Evolutionary conservation across 768 basidiomycete genomes (phyloP).

Genomic region (Xerocomellus chrysenteron): DNA sequence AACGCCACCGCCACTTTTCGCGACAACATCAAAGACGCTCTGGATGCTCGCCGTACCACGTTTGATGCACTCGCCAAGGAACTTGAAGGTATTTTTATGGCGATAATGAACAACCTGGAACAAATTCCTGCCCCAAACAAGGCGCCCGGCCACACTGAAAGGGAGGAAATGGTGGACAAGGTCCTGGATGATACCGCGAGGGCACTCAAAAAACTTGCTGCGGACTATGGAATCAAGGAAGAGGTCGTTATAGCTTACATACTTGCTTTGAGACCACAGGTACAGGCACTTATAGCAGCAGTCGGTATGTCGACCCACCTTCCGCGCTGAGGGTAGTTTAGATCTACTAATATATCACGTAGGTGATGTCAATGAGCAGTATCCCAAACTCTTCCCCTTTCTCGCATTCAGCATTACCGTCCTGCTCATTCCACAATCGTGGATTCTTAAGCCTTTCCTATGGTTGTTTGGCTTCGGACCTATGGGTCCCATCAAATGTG

Average conservation of each 20-base stretch:
- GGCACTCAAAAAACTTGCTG: constrained; percentile 2
- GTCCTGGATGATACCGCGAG: neutral
- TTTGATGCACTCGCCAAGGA: constrained; percentile 8
- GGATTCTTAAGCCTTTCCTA: constrained; percentile 15
- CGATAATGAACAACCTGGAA: neutral
- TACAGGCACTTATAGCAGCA: constrained; percentile 3
- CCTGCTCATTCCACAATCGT: constrained; percentile 10
- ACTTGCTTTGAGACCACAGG: constrained; percentile 1
- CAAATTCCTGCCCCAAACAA: neutral
- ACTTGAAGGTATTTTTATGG: constrained; percentile 10
- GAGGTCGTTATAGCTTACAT: constrained; percentile 3
- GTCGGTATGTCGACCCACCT: constrained; percentile 5
- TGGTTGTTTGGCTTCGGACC: constrained; percentile 17
- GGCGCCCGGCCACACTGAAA: constrained; percentile 1
- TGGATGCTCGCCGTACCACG: constrained; percentile 5
- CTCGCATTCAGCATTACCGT: neutral
- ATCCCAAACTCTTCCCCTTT: constrained; percentile 4
- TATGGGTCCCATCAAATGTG: constrained; percentile 13
- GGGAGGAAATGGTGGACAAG: constrained; percentile 2
- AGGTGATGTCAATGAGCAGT: constrained; percentile 17
- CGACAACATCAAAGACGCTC: neutral
- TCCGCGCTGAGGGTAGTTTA: too few species aligned
- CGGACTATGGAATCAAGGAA: constrained; percentile 6
- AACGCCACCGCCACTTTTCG: constrained; percentile 12
- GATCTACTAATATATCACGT: too few species aligned